phyloP scores from a whole-genome alignment of 2,329 filamentous ascomycete species.

The Didymella exigua region DNA sequence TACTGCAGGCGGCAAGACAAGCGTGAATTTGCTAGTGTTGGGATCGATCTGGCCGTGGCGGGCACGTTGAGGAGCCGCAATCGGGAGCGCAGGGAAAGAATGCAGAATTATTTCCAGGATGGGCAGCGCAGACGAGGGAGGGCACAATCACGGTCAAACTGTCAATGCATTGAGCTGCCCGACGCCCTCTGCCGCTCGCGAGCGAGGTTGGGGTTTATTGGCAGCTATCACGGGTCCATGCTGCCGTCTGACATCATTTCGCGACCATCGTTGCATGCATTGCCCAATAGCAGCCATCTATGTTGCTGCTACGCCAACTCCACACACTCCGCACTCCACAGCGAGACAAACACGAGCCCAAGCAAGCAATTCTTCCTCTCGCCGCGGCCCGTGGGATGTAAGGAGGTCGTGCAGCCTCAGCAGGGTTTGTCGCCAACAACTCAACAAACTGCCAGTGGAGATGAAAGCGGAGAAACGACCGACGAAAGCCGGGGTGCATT shows the following conservation, averaged over 20 bases:
- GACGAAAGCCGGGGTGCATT: conserved; percentile 11
- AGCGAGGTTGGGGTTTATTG: conserved; percentile 13
- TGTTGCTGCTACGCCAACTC: conserved; percentile 4
- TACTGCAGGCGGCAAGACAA: conserved; percentile 40
- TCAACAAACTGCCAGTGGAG: conserved; percentile 33
- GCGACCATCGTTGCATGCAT: conserved; percentile 6
- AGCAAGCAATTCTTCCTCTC: conserved; percentile 18
- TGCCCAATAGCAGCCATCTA: conserved; percentile 7
- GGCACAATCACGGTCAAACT: background rate
- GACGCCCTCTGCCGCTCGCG: conserved; percentile 5
- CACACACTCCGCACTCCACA: conserved; percentile 17
- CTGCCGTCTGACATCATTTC: conserved; percentile 17
- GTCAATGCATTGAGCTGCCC: conserved; percentile 15
- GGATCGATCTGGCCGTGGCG: conserved; percentile 25
- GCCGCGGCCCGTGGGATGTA: conserved; percentile 10
- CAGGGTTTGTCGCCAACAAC: conserved; percentile 31
- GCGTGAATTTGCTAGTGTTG: conserved; percentile 28
- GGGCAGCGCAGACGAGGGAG: conserved; percentile 11
- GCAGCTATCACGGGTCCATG: conserved; percentile 1
- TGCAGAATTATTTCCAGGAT: conserved; percentile 6
- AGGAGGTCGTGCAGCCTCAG: conserved; percentile 22
- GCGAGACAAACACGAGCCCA: conserved; percentile 10
- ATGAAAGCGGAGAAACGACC: conserved; percentile 31
- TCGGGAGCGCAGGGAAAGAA: conserved; percentile 17
- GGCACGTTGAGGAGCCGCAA: conserved; percentile 26